Evolutionary conservation across 345 rosid genomes (phyloP).

Genomic region (Melastoma malabathricum): DNA sequence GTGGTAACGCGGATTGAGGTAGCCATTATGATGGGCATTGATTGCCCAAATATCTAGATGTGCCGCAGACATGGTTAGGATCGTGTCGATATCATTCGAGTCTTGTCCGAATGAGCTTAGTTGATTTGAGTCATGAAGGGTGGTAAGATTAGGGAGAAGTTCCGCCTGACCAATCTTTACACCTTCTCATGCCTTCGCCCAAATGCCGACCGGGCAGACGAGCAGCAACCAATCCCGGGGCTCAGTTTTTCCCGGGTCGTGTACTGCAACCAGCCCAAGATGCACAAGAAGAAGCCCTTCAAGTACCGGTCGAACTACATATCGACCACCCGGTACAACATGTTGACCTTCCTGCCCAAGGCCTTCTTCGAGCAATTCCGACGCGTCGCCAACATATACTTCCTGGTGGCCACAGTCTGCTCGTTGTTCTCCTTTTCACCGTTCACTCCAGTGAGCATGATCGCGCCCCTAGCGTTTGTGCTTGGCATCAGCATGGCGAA

Average conservation of each 20-base stretch:
- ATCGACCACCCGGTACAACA: constrained; percentile 76
- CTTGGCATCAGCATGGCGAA: constrained; percentile 90
- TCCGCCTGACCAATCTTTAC: constrained; percentile 56
- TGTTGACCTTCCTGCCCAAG: constrained; percentile 67
- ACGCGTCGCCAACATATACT: constrained; percentile 89
- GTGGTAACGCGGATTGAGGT: no score
- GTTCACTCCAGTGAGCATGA: constrained; percentile 78
- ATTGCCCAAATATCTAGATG: no score
- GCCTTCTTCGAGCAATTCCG: constrained; percentile 86
- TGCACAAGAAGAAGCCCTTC: constrained; percentile 58
- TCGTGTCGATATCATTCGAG: no score
- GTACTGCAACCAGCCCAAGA: constrained; percentile 63
- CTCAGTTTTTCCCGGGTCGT: constrained; percentile 63
- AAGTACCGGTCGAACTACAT: constrained; percentile 70
- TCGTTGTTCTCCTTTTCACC: constrained; percentile 75
- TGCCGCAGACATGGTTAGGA: no score
- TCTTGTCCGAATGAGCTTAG: no score
- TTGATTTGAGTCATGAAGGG: constrained; percentile 32
- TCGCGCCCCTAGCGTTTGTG: constrained; percentile 77
- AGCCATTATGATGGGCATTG: no score
- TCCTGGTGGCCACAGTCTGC: constrained; percentile 67
- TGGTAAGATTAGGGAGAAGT: constrained; percentile 62
- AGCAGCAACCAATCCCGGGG: constrained; percentile 43
- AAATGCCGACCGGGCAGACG: constrained; percentile 20
- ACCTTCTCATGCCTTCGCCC: constrained; percentile 67